Conservation (phyloP, 139 green algal genomes). For the Tetratostichococcus sp. region DNA sequence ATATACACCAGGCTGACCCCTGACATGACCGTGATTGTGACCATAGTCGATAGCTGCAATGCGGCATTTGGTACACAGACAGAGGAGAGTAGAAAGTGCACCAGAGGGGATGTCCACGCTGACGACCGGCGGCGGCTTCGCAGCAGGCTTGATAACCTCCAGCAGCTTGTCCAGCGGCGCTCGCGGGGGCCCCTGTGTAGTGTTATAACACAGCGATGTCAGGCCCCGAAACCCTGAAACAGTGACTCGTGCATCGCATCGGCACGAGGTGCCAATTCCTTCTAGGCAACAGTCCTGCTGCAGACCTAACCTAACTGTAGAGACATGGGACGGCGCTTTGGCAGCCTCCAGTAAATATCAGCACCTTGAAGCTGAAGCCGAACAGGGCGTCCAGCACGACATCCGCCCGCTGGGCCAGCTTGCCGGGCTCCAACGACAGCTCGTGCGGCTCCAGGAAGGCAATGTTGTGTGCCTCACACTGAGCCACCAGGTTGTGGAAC, state of each 20-base stretch:
- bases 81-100: too few relatives aligned
- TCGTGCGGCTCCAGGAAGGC: slow-evolving; percentile 58
- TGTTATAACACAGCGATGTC: too few relatives aligned
- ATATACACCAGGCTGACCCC: too few relatives aligned
- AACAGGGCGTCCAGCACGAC: slow-evolving; percentile 95
- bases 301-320: too few relatives aligned
- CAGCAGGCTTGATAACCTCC: slow-evolving; percentile 28
- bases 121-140: slow-evolving; percentile 36
- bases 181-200: slow-evolving; percentile 63
- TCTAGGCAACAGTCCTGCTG: too few relatives aligned
- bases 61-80: too few relatives aligned
- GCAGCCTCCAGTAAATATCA: too few relatives aligned
- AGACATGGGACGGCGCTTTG: not conserved
- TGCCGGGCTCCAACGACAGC: slow-evolving; percentile 6
- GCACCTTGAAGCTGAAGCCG: slow-evolving; percentile 89
- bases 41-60: too few relatives aligned
- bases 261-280: too few relatives aligned
- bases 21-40: too few relatives aligned
- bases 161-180: slow-evolving; percentile 88
- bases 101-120: slow-evolving; percentile 80
- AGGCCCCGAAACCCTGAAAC: too few relatives aligned
- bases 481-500: slow-evolving; percentile 81
- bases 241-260: too few relatives aligned
- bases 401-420: slow-evolving; percentile 32
- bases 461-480: slow-evolving; percentile 55